Percentiles rank a stretch among this genome's conserved stretches.
These are phyloP conservation scores for Blakeslea trispora DNA, from an alignment of 371 early-diverging fungal genomes.

Conservation along the genomic window DNA sequence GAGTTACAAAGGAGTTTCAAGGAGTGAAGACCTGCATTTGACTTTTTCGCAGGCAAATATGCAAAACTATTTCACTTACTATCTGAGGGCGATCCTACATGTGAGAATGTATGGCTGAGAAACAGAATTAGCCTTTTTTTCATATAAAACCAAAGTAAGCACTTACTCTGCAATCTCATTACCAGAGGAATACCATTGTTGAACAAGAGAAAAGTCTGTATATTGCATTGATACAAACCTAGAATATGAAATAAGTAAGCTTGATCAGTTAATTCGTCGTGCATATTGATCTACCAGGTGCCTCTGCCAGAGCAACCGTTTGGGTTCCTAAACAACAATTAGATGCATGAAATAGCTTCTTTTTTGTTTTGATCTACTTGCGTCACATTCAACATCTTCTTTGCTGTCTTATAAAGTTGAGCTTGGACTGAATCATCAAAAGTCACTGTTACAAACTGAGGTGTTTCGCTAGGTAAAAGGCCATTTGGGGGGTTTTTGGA, in stretches of 20 bases:
- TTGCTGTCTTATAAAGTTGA: slow-evolving; percentile 35
- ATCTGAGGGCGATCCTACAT: slow-evolving; percentile 47
- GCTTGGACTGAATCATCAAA: slow-evolving; percentile 72
- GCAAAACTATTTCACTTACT: slow-evolving; percentile 24
- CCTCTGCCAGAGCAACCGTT: slow-evolving; percentile 64
- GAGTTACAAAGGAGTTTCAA: background rate
- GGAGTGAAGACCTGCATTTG: too few relatives aligned
- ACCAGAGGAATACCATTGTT: slow-evolving; percentile 71
- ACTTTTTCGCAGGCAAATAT: too few relatives aligned
- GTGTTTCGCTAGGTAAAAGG: slow-evolving; percentile 56
- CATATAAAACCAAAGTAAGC: background rate
- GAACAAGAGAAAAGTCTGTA: slow-evolving; percentile 64
- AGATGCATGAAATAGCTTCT: background rate
- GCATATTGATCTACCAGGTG: slow-evolving; percentile 18
- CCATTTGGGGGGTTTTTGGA: slow-evolving; percentile 62
- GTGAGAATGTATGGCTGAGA: slow-evolving; percentile 61
- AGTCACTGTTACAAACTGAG: slow-evolving; percentile 72
- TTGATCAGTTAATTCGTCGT: background rate
- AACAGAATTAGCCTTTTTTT: background rate
- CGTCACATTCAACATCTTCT: slow-evolving; percentile 43
- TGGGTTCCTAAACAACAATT: slow-evolving; percentile 42
- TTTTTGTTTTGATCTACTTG: slow-evolving; percentile 13
- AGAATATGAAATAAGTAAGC: background rate
- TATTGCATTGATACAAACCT: slow-evolving; percentile 65
- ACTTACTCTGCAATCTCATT: slow-evolving; percentile 66